Evolutionary conservation across 2,329 filamentous ascomycete species (phyloP).

Genomic region (Penicillium sp.): DNA sequence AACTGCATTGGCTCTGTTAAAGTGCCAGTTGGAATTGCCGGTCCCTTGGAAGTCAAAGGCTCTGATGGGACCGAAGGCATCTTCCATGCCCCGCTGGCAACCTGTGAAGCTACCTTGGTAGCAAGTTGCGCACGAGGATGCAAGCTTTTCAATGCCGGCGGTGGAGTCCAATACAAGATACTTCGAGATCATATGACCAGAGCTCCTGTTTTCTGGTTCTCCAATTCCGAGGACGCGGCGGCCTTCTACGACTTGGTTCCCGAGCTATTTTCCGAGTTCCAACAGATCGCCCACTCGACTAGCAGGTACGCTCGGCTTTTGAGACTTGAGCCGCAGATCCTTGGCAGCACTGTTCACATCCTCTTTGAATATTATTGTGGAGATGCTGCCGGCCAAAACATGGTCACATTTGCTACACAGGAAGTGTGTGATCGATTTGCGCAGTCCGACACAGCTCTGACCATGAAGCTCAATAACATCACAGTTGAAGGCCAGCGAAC

Average conservation of each 20-base stretch:
- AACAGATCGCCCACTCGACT: background rate
- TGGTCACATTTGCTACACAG: slow-evolving; percentile 34
- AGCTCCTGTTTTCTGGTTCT: background rate
- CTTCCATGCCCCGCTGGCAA: slow-evolving; percentile 32
- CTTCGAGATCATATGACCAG: background rate
- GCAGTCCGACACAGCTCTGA: background rate
- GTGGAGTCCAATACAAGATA: background rate
- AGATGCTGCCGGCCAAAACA: slow-evolving; percentile 34
- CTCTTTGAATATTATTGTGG: slow-evolving; percentile 27
- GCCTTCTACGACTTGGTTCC: background rate
- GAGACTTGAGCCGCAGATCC: background rate
- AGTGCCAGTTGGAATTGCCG: background rate
- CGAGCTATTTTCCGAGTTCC: background rate
- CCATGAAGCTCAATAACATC: background rate
- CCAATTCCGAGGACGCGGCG: background rate
- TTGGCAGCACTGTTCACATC: slow-evolving; percentile 16
- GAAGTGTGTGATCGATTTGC: slow-evolving; percentile 24
- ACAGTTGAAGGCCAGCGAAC: background rate
- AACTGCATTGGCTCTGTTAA: background rate
- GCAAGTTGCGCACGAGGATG: slow-evolving; percentile 34
- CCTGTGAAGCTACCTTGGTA: slow-evolving; percentile 29
- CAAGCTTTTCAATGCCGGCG: slow-evolving; percentile 27
- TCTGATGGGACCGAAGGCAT: background rate
- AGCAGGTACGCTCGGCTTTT: background rate
- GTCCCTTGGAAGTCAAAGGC: background rate